phyloP scores from a whole-genome alignment of 83 land plant species.

The Picea abies region DNA sequence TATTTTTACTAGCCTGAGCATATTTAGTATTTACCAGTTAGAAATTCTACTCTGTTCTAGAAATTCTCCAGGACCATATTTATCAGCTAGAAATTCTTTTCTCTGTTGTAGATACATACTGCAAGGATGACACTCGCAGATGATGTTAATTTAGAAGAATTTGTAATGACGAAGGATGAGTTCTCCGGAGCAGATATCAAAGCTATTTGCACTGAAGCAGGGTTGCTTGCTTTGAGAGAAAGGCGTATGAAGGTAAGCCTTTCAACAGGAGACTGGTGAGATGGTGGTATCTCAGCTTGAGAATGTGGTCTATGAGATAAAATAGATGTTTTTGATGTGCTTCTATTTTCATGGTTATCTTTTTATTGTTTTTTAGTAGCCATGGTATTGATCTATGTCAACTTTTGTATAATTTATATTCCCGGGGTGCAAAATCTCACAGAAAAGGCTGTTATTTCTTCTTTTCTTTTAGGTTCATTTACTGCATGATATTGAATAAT shows the following conservation, averaged over 20 bases:
- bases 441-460: no score
- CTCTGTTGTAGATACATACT: conserved; percentile 45
- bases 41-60: background rate
- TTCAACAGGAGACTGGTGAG: background rate
- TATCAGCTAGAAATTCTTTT: background rate
- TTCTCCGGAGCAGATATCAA: conserved; percentile 63
- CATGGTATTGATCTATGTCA: background rate
- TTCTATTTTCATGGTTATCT: background rate
- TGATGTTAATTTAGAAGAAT: conserved; percentile 59
- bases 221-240: conserved; percentile 54
- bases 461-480: no score
- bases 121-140: conserved; percentile 55
- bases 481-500: no score
- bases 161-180: conserved; percentile 63
- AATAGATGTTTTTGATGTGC: background rate
- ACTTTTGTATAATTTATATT: background rate
- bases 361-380: background rate
- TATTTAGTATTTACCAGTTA: no score
- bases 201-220: conserved; percentile 60
- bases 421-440: no score
- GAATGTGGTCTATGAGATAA: background rate
- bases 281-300: background rate
- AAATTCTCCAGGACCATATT: background rate
- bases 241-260: conserved; percentile 54
- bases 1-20: background rate